Evolutionary conservation across 78 protist genomes (phyloP).

Genomic region (Dictyostelium discoideum): DNA sequence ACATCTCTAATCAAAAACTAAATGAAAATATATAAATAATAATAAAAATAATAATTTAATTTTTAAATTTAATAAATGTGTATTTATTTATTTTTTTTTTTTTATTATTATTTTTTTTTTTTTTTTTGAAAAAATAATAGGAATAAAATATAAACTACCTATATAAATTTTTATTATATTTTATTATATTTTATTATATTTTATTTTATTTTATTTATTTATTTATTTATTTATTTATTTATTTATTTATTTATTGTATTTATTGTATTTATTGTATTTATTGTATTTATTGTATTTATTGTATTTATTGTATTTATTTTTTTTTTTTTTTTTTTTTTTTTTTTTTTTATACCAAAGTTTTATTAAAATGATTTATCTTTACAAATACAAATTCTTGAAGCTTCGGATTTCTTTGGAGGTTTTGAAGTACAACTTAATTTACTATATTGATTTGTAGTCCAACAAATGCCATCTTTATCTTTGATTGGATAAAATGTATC

Average conservation of each 20-base stretch:
- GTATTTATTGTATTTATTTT: not conserved
- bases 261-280: too few relatives aligned
- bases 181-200: too few relatives aligned
- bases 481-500: not conserved
- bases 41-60: too few relatives aligned
- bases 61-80: too few relatives aligned
- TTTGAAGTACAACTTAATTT: constrained; percentile 15
- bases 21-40: too few relatives aligned
- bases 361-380: not conserved
- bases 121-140: too few relatives aligned
- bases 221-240: not conserved
- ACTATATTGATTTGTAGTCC: not conserved
- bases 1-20: not conserved
- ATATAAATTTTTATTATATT: too few relatives aligned
- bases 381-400: constrained; percentile 26
- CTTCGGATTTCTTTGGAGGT: not conserved
- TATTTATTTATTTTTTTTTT: too few relatives aligned
- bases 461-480: constrained; percentile 7
- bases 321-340: not conserved
- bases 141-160: too few relatives aligned
- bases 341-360: not conserved
- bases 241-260: not conserved
- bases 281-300: too few relatives aligned
- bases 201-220: too few relatives aligned
- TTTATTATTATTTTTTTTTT: too few relatives aligned